Conservation (phyloP, 116 monocot species). For the Thalassia testudinum region DNA sequence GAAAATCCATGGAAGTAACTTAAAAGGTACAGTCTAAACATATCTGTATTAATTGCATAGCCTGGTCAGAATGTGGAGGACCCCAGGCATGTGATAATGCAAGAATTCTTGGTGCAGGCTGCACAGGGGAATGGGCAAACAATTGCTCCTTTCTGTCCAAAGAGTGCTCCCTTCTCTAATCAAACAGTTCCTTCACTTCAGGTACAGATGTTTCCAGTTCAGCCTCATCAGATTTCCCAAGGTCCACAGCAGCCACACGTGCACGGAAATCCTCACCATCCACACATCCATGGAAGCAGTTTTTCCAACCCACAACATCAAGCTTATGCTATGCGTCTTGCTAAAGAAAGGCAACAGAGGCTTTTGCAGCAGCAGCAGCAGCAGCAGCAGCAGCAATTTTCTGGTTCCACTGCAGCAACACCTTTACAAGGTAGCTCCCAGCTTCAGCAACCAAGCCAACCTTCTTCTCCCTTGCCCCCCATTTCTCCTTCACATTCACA, state of each 20-base stretch:
- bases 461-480: conserved; percentile 16
- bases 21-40: no score
- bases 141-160: conserved; percentile 30
- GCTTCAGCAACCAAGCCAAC: conserved; percentile 7
- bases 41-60: not conserved
- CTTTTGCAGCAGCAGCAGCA: conserved; percentile 31
- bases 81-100: conserved; percentile 63
- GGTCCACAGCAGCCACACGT: conserved; percentile 44
- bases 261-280: conserved; percentile 41
- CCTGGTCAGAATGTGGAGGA: conserved; percentile 42
- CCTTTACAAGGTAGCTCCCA: conserved; percentile 13
- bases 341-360: conserved; percentile 67
- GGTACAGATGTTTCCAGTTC: conserved; percentile 41
- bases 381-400: conserved; percentile 28
- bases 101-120: conserved; percentile 60
- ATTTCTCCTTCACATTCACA: conserved; percentile 30
- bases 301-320: conserved; percentile 56
- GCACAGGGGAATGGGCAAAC: conserved; percentile 40
- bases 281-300: conserved; percentile 46
- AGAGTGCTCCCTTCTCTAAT: conserved; percentile 29
- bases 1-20: no score
- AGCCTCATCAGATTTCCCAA: conserved; percentile 29
- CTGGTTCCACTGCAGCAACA: conserved; percentile 17
- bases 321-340: conserved; percentile 43
- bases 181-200: conserved; percentile 17